A percentile compares a stretch with the other conserved stretches of the same genome.
Evolutionary conservation across 768 basidiomycete species (phyloP).

Genomic region (Trametes cubensis): DNA sequence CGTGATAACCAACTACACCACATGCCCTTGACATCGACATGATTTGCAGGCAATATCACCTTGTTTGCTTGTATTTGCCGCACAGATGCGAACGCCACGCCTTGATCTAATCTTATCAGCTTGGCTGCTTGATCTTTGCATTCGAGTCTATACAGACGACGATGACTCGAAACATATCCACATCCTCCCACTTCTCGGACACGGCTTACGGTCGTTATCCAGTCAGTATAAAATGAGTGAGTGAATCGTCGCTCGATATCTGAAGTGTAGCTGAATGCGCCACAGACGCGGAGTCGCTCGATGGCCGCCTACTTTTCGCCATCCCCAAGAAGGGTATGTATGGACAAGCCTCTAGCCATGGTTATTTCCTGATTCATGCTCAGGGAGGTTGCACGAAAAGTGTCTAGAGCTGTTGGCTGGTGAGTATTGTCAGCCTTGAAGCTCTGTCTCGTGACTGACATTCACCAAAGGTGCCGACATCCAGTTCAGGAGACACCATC

Average conservation of each 20-base stretch:
- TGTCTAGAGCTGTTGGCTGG: slow-evolving; percentile 84
- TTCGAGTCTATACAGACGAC: not conserved
- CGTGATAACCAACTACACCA: slow-evolving; percentile 21
- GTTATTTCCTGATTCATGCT: not conserved
- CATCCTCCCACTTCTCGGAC: not conserved
- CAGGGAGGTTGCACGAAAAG: slow-evolving; percentile 90
- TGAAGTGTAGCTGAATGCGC: not conserved
- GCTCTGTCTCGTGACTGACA: not conserved
- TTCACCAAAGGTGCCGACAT: slow-evolving; percentile 85
- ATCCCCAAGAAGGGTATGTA: slow-evolving; percentile 95
- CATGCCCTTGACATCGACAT: slow-evolving; percentile 14
- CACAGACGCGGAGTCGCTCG: slow-evolving; percentile 74
- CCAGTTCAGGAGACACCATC: slow-evolving; percentile 83
- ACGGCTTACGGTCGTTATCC: not conserved
- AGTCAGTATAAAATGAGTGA: slow-evolving; percentile 12
- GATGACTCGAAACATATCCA: slow-evolving; percentile 9
- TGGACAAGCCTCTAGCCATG: not conserved
- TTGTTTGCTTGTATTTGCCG: not conserved
- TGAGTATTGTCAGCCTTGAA: slow-evolving; percentile 36
- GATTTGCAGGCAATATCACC: too few species aligned
- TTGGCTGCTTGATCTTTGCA: not conserved
- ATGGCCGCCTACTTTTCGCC: slow-evolving; percentile 88
- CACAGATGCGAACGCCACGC: too few species aligned
- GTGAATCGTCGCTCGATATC: not conserved
- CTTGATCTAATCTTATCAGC: slow-evolving; percentile 8